Conservation (phyloP, 768 basidiomycete species). For the Mycena amicta region DNA sequence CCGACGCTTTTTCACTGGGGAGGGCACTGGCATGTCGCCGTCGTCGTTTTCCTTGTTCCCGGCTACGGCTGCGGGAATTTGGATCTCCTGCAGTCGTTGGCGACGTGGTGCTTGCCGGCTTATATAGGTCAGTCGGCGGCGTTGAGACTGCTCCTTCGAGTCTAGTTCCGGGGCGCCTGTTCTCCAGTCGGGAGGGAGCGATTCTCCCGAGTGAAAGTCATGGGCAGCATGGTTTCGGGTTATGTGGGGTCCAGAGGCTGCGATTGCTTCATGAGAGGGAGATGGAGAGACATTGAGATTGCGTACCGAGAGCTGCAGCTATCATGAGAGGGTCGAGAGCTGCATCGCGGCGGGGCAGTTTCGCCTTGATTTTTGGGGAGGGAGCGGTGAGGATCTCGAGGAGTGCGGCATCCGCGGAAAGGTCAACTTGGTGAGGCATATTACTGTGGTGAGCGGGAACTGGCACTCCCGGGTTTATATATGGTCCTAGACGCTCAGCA, state of each 20-base stretch:
- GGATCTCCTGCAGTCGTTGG: conserved; percentile 47
- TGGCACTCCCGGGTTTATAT: conserved; percentile 1
- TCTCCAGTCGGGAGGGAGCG: conserved; percentile 55
- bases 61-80: conserved; percentile 32
- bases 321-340: conserved; percentile 79
- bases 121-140: conserved; percentile 59
- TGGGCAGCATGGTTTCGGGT: conserved; percentile 89
- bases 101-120: conserved; percentile 78
- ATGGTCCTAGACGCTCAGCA: neutral
- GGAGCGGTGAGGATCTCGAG: conserved; percentile 66
- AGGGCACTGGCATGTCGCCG: conserved; percentile 43
- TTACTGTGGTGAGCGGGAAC: conserved; percentile 14
- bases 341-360: conserved; percentile 65
- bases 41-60: conserved; percentile 54
- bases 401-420: conserved; percentile 57
- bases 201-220: conserved; percentile 67
- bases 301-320: conserved; percentile 55
- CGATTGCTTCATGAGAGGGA: conserved; percentile 12
- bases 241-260: conserved; percentile 72
- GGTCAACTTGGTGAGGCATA: conserved; percentile 23
- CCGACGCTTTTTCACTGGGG: conserved; percentile 43
- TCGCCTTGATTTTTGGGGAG: conserved; percentile 40
- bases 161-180: conserved; percentile 54
- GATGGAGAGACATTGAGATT: neutral
- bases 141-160: conserved; percentile 43